Evolutionary conservation across 306 rosid species (phyloP).

Genomic region (Benincasa hispida): DNA sequence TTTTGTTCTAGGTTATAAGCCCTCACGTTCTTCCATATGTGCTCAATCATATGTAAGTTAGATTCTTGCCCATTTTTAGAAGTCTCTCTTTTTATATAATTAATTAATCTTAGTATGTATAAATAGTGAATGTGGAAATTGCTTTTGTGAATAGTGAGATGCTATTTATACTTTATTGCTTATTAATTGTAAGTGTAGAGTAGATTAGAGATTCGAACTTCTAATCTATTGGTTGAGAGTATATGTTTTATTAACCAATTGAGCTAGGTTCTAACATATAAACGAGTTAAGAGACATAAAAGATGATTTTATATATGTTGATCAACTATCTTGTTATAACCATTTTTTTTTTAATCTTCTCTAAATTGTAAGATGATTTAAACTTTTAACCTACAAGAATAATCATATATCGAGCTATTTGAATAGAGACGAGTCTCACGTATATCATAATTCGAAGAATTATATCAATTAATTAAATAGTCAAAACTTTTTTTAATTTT

Average conservation of each 20-base stretch:
- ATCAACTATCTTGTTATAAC: too few species aligned
- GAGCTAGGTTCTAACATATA: too few species aligned
- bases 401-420: not conserved
- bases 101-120: not conserved
- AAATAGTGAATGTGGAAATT: too few species aligned
- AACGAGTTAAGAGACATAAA: too few species aligned
- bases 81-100: not conserved
- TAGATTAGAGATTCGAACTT: too few species aligned
- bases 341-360: not conserved
- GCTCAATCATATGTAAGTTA: constrained; percentile 30
- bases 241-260: too few species aligned
- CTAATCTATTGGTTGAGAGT: too few species aligned
- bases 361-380: not conserved
- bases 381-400: not conserved
- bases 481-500: too few species aligned
- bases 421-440: not conserved
- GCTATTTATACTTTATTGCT: too few species aligned
- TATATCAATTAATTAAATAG: not conserved
- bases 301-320: too few species aligned
- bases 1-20: constrained; percentile 22
- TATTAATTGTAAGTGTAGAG: too few species aligned
- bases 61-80: constrained; percentile 25
- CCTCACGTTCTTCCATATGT: constrained; percentile 43
- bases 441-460: not conserved
- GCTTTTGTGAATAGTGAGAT: too few species aligned